Percentiles rank a stretch among this genome's conserved stretches.
These are phyloP conservation scores for Leptodontidium sp. DNA, from an alignment of 2,329 filamentous ascomycete genomes.

Conservation along the genomic window DNA sequence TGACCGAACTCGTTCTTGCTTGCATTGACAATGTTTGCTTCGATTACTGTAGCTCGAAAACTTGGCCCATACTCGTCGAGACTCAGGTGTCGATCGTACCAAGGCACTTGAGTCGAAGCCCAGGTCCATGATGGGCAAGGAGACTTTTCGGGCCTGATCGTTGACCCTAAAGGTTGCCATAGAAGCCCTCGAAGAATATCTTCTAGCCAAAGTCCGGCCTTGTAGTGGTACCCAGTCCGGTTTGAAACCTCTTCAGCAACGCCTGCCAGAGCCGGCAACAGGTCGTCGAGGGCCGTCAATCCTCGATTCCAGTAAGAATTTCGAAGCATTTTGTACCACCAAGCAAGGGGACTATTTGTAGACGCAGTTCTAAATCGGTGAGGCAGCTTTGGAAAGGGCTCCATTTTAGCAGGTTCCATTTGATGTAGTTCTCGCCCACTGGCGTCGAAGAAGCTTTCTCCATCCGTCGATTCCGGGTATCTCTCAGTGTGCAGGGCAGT, in stretches of 20 bases:
- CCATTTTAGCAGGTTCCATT: not conserved
- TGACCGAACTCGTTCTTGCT: slow-evolving; percentile 6
- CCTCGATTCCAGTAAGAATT: not conserved
- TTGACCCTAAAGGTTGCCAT: slow-evolving; percentile 5
- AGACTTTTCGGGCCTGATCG: not conserved
- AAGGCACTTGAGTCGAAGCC: not conserved
- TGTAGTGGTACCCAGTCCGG: slow-evolving; percentile 17
- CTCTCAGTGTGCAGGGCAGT: not conserved
- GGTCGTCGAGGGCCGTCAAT: slow-evolving; percentile 10
- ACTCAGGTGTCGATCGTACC: not conserved
- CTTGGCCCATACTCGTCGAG: not conserved
- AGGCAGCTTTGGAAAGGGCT: not conserved
- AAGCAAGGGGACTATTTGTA: not conserved
- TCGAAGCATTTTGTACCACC: slow-evolving; percentile 18
- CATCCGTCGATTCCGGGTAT: not conserved
- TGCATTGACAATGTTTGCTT: not conserved
- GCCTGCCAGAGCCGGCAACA: slow-evolving; percentile 24
- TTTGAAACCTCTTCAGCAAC: slow-evolving; percentile 21
- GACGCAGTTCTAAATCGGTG: no score
- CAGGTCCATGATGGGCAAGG: slow-evolving; percentile 17
- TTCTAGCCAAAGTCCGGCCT: slow-evolving; percentile 26
- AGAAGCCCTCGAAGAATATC: slow-evolving; percentile 26
- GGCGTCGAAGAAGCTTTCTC: not conserved
- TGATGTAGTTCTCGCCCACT: not conserved
- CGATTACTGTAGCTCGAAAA: slow-evolving; percentile 15